Evolutionary conservation across 1,284 basidiomycete genomes (phyloP).

Genomic region (Porogramme epimiltina): DNA sequence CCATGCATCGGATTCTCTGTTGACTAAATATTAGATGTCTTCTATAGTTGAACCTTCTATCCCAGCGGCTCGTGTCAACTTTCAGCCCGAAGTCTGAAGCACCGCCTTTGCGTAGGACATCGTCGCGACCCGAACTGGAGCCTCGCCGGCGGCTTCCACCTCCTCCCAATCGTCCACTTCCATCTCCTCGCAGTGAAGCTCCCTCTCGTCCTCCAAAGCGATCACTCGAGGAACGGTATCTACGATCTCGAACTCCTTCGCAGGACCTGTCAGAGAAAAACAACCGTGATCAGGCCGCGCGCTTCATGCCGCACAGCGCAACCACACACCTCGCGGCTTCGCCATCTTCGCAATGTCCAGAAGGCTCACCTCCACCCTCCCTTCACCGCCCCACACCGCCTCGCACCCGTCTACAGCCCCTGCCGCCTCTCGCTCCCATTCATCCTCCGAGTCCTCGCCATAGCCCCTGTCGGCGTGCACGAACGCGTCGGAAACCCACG

Average conservation of each 20-base stretch:
- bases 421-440: background rate
- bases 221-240: background rate
- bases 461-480: constrained; percentile 3
- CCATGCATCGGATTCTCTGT: too few relatives aligned
- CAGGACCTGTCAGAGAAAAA: background rate
- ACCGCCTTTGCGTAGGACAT: constrained; percentile 8
- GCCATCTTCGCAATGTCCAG: constrained; percentile 20
- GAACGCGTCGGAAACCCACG: constrained; percentile 8
- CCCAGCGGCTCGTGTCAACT: background rate
- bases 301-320: background rate
- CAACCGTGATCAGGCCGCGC: background rate
- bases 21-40: too few relatives aligned
- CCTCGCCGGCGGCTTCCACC: constrained; percentile 3
- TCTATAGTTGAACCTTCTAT: too few relatives aligned
- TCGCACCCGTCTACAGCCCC: background rate
- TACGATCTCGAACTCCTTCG: constrained; percentile 4
- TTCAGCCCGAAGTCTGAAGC: background rate
- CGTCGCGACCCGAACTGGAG: background rate
- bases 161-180: constrained; percentile 2
- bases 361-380: constrained; percentile 7
- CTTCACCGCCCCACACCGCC: background rate
- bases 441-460: background rate
- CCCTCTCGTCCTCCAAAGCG: constrained; percentile 5
- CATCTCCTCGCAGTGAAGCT: background rate
- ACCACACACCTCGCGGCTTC: constrained; percentile 13